Conservation (phyloP, 805 yeast species). For the Maudiozyma serrabonitensis region DNA sequence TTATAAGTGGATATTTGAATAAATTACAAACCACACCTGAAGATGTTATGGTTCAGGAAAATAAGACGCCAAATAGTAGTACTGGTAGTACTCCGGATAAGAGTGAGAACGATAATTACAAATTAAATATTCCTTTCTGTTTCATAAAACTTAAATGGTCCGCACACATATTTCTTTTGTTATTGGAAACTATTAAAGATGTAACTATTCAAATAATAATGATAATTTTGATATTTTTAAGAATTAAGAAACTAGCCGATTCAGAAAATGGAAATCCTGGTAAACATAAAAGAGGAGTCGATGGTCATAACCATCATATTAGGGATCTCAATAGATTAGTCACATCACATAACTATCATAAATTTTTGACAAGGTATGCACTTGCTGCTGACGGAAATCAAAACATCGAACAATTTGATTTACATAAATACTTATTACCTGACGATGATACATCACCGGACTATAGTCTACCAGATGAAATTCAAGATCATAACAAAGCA, state of each 20-base stretch:
- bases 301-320: neutral
- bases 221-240: neutral
- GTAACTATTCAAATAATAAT: neutral
- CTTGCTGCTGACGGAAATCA: slow-evolving; percentile 6
- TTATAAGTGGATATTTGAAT: slow-evolving; percentile 19
- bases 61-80: too few species aligned
- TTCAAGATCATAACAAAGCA: neutral
- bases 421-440: slow-evolving; percentile 8
- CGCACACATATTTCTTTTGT: neutral
- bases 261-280: neutral
- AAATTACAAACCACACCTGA: slow-evolving; percentile 12
- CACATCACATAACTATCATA: slow-evolving; percentile 21
- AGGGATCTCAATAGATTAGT: slow-evolving; percentile 16
- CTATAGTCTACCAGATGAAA: slow-evolving; percentile 10
- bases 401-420: slow-evolving; percentile 5
- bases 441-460: slow-evolving; percentile 26
- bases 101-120: neutral
- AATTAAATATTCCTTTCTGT: neutral
- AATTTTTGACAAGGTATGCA: slow-evolving; percentile 9
- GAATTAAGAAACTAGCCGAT: neutral
- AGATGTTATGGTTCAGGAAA: slow-evolving; percentile 1
- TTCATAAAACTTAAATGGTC: neutral
- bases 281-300: neutral
- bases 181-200: too few species aligned
- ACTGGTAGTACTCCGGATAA: neutral